Conservation (phyloP, 2,329 filamentous ascomycete species). For the Ophiostoma quercus region DNA sequence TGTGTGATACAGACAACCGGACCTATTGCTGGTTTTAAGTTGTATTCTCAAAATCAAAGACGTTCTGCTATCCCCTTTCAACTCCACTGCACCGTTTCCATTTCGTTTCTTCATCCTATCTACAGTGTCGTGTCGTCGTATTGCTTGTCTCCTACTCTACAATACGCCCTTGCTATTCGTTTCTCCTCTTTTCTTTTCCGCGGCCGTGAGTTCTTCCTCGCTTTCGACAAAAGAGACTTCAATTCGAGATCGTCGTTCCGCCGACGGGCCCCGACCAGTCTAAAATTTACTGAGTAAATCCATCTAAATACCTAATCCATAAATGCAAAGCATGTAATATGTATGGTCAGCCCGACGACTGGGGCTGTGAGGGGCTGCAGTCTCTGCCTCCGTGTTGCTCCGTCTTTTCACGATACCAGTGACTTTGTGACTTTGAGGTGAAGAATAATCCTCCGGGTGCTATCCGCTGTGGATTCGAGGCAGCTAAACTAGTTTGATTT, state of each 20-base stretch:
- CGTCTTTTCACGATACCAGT: background rate
- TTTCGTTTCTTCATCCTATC: background rate
- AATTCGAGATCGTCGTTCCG: slow-evolving; percentile 5
- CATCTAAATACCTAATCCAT: background rate
- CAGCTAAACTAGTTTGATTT: background rate
- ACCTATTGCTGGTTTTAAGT: too few species aligned
- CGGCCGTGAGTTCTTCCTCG: background rate
- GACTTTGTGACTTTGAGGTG: background rate
- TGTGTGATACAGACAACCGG: too few species aligned
- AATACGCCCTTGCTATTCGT: background rate
- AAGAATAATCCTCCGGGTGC: slow-evolving; percentile 4
- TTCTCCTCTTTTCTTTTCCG: slow-evolving; percentile 9
- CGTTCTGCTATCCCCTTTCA: too few species aligned
- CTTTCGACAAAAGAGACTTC: background rate
- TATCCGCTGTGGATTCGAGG: background rate
- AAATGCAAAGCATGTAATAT: slow-evolving; percentile 10
- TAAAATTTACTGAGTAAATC: too few species aligned
- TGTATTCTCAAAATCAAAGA: too few species aligned
- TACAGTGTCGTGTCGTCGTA: too few species aligned
- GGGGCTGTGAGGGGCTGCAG: slow-evolving; percentile 2
- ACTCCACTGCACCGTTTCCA: too few species aligned
- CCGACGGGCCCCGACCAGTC: background rate
- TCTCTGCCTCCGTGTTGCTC: slow-evolving; percentile 9
- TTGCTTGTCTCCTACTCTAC: too few species aligned
- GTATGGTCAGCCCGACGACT: slow-evolving; percentile 11